Conservation (phyloP, 768 basidiomycete species). For the Calocera viscosa region DNA sequence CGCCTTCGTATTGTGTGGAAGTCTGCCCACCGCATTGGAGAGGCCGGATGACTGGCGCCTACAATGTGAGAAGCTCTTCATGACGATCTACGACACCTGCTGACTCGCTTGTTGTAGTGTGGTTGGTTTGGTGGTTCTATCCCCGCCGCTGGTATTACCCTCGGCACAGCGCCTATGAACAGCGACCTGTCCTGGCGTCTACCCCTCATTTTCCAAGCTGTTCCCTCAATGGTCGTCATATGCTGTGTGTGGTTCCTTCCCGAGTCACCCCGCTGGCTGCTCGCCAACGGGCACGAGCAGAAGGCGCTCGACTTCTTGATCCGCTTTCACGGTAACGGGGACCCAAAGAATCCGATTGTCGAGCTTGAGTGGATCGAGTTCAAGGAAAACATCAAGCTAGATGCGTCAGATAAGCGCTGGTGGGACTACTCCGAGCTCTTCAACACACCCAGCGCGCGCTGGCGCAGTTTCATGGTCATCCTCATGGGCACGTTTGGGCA, state of each 20-base stretch:
- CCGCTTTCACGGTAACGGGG: conserved; percentile 43
- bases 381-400: conserved; percentile 37
- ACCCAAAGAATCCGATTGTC: conserved; percentile 40
- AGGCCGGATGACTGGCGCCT: conserved; percentile 40
- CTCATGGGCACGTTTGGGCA: conserved; percentile 47
- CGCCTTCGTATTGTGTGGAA: conserved; percentile 40
- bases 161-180: conserved; percentile 21
- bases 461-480: conserved; percentile 37
- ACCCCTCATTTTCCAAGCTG: conserved; percentile 42
- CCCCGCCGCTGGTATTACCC: conserved; percentile 18
- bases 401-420: conserved; percentile 49
- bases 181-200: conserved; percentile 40
- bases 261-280: conserved; percentile 38
- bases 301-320: conserved; percentile 39
- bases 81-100: background rate
- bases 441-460: conserved; percentile 36
- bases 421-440: conserved; percentile 42
- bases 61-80: conserved; percentile 23
- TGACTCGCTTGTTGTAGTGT: background rate
- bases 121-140: conserved; percentile 17
- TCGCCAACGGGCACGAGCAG: conserved; percentile 37
- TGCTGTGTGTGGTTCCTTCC: conserved; percentile 26
- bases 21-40: conserved; percentile 50
- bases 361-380: conserved; percentile 41
- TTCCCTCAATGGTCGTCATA: conserved; percentile 32